These are phyloP conservation scores for Glycine soja DNA, from an alignment of 306 rosid species.

Conservation along the genomic window DNA sequence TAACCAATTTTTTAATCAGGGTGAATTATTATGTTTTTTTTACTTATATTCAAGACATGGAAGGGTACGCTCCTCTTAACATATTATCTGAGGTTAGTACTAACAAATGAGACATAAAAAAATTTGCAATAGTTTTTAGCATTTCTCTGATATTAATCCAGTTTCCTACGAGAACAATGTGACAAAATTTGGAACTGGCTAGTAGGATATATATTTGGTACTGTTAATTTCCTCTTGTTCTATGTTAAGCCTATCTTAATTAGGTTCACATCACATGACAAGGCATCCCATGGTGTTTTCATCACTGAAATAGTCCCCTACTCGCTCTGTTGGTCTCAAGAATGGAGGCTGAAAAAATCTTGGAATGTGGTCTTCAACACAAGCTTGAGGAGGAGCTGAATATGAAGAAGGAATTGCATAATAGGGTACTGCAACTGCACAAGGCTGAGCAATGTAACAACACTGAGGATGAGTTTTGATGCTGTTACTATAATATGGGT, in stretches of 20 bases:
- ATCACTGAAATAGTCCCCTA: constrained; percentile 56
- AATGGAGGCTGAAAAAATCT: constrained; percentile 35
- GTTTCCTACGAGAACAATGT: background rate
- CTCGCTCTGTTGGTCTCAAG: constrained; percentile 40
- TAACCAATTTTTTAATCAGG: too few species aligned
- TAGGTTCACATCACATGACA: constrained; percentile 46
- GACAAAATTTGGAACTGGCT: background rate
- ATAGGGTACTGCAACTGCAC: constrained; percentile 41
- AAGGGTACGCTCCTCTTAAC: background rate
- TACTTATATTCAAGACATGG: too few species aligned
- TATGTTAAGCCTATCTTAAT: background rate
- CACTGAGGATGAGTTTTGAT: constrained; percentile 34
- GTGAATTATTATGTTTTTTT: too few species aligned
- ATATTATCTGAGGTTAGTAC: too few species aligned
- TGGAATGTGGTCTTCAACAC: constrained; percentile 24
- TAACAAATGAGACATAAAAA: too few species aligned
- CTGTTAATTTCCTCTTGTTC: background rate
- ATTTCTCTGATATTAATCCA: background rate
- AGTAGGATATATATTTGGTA: background rate
- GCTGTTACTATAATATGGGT: background rate
- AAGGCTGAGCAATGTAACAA: constrained; percentile 50
- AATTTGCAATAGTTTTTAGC: too few species aligned
- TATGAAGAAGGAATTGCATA: constrained; percentile 41
- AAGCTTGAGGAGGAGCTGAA: constrained; percentile 33
- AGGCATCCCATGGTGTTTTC: constrained; percentile 55